These are phyloP conservation scores for Volvariella surrecta DNA, from an alignment of 1,284 basidiomycete species.

Conservation along the genomic window DNA sequence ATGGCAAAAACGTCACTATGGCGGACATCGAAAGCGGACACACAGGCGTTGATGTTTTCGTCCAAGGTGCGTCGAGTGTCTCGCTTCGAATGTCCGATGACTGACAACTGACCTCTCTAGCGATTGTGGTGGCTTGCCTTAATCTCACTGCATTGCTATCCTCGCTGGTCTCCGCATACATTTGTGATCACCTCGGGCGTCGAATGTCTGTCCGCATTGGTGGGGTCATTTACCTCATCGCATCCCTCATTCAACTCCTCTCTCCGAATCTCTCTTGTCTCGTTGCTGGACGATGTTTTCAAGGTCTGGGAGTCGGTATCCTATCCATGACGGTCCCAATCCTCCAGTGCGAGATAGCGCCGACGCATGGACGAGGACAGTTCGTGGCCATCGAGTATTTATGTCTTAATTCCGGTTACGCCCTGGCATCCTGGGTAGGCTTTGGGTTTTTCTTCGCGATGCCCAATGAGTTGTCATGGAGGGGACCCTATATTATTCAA, in stretches of 20 bases:
- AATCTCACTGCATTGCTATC: conserved; percentile 43
- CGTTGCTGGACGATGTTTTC: conserved; percentile 38
- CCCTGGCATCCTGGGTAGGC: conserved; percentile 42
- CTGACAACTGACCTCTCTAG: conserved; percentile 19
- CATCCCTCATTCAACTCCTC: conserved; percentile 35
- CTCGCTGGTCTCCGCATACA: conserved; percentile 36
- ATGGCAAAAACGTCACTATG: conserved; percentile 31
- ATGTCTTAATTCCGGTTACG: conserved; percentile 42
- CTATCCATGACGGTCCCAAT: conserved; percentile 46
- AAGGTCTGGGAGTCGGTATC: conserved; percentile 34
- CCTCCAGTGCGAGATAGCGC: conserved; percentile 47
- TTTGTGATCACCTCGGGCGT: conserved; percentile 39
- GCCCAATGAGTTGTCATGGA: conserved; percentile 43
- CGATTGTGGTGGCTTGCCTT: conserved; percentile 41
- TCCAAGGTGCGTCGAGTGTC: conserved; percentile 29
- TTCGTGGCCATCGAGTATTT: conserved; percentile 46
- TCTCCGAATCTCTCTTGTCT: conserved; percentile 32
- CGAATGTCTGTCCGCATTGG: conserved; percentile 41
- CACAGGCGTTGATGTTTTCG: conserved; percentile 36
- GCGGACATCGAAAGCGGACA: conserved; percentile 30
- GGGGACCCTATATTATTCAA: conserved; percentile 45
- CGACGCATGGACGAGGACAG: conserved; percentile 39
- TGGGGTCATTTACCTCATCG: conserved; percentile 37
- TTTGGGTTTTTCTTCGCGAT: conserved; percentile 42
- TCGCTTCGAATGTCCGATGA: neutral